A percentile compares a stretch with the other conserved stretches of the same genome.
Evolutionary conservation across 192 early-diverging fungal species (phyloP).

Genomic region (Chytriomyces sp.): DNA sequence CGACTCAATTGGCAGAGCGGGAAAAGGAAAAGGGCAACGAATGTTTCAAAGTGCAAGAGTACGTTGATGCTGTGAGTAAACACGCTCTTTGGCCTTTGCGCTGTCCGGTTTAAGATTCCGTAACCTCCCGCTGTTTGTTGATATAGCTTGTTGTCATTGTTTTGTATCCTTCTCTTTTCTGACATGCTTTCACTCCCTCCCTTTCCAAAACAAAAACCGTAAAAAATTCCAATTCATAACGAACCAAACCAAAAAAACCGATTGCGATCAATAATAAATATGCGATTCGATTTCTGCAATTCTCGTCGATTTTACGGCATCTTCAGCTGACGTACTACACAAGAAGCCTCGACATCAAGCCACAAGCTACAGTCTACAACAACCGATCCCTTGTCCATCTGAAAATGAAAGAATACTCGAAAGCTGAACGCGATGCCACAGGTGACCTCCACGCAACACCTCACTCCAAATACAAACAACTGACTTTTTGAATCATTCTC

Average conservation of each 20-base stretch:
- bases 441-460: no score
- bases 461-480: background rate
- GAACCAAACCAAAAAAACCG: background rate
- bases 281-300: background rate
- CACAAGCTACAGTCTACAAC: slow-evolving; percentile 18
- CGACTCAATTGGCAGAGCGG: slow-evolving; percentile 18
- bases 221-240: no score
- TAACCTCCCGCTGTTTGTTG: background rate
- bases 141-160: no score
- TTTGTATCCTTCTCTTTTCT: background rate
- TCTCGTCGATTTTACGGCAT: slow-evolving; percentile 1
- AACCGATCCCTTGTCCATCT: slow-evolving; percentile 36
- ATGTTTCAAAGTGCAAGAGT: slow-evolving; percentile 34
- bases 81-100: background rate
- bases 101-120: background rate
- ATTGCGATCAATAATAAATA: background rate
- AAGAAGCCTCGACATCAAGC: slow-evolving; percentile 24
- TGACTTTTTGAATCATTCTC: background rate
- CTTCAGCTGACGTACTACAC: slow-evolving; percentile 32
- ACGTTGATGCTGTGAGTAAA: slow-evolving; percentile 35
- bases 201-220: background rate
- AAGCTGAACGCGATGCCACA: slow-evolving; percentile 27
- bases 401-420: slow-evolving; percentile 34
- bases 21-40: slow-evolving; percentile 47
- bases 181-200: background rate